Percentiles rank a stretch among this genome's conserved stretches.
Evolutionary conservation across 1,284 basidiomycete genomes (phyloP).

Genomic region (Cutaneotrichosporon sp.): DNA sequence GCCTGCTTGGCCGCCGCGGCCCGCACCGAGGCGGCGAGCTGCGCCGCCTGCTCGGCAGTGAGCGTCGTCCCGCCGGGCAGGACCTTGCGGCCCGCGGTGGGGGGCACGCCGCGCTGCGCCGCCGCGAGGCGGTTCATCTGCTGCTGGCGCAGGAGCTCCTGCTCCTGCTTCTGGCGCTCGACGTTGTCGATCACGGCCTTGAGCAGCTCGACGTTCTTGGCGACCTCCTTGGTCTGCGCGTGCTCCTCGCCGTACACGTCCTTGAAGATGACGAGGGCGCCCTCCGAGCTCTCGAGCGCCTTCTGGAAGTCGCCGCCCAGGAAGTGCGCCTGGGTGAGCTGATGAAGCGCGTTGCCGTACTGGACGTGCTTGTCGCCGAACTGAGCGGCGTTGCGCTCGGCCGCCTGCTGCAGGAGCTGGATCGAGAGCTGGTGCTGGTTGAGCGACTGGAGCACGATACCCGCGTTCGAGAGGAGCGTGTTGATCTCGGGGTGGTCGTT

Average conservation of each 20-base stretch:
- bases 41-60: slow-evolving; percentile 18
- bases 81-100: slow-evolving; percentile 15
- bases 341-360: slow-evolving; percentile 49
- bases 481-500: slow-evolving; percentile 57
- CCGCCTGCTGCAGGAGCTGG: slow-evolving; percentile 42
- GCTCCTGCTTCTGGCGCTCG: slow-evolving; percentile 47
- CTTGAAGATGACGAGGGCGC: slow-evolving; percentile 53
- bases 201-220: slow-evolving; percentile 54
- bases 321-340: slow-evolving; percentile 55
- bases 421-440: slow-evolving; percentile 49
- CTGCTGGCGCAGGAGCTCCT: slow-evolving; percentile 45
- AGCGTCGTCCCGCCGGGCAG: slow-evolving; percentile 16
- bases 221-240: slow-evolving; percentile 53
- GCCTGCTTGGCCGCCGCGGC: slow-evolving; percentile 19
- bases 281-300: slow-evolving; percentile 50
- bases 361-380: slow-evolving; percentile 50
- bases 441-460: slow-evolving; percentile 51
- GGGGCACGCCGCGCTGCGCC: slow-evolving; percentile 27
- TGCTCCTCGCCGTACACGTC: slow-evolving; percentile 51
- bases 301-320: slow-evolving; percentile 51
- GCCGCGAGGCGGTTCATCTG: slow-evolving; percentile 41
- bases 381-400: slow-evolving; percentile 36
- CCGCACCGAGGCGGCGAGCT: slow-evolving; percentile 14
- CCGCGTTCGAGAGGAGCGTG: slow-evolving; percentile 54
- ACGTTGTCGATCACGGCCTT: slow-evolving; percentile 49